phyloP scores from a whole-genome alignment of 768 basidiomycete species.

The Calocera viscosa region DNA sequence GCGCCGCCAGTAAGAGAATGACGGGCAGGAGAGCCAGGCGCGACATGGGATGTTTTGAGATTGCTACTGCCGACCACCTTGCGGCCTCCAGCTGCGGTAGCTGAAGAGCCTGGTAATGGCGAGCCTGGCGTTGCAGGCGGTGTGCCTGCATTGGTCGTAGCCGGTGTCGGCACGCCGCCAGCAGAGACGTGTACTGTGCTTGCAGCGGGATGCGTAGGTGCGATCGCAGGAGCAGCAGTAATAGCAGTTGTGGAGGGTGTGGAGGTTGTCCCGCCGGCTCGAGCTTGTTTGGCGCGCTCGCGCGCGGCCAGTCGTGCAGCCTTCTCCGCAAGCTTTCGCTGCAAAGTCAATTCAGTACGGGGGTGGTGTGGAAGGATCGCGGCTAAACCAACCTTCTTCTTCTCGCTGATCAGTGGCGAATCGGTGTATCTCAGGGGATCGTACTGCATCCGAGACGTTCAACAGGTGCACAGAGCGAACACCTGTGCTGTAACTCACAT shows the following conservation, averaged over 20 bases:
- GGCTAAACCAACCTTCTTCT: neutral
- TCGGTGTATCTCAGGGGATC: neutral
- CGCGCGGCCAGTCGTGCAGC: neutral
- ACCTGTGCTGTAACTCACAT: neutral
- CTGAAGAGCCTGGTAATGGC: neutral
- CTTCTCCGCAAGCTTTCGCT: conserved; percentile 2
- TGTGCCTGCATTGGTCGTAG: neutral
- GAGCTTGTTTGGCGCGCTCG: neutral
- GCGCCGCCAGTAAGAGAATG: neutral
- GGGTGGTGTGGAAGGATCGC: neutral
- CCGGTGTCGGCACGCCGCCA: neutral
- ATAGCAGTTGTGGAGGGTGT: neutral
- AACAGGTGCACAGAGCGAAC: neutral
- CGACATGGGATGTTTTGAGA: neutral
- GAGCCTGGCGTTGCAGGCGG: neutral
- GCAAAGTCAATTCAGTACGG: neutral
- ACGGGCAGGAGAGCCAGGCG: neutral
- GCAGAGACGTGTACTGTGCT: neutral
- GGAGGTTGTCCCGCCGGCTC: neutral
- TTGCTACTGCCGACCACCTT: neutral
- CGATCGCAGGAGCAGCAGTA: neutral
- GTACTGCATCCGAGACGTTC: neutral
- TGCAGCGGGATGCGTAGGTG: neutral
- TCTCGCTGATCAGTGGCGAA: conserved; percentile 1
- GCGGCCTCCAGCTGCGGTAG: neutral